A percentile compares a stretch with the other conserved stretches of the same genome.
Evolutionary conservation across 2,329 filamentous ascomycete species (phyloP).

Genomic region (Colletotrichum tabaci): DNA sequence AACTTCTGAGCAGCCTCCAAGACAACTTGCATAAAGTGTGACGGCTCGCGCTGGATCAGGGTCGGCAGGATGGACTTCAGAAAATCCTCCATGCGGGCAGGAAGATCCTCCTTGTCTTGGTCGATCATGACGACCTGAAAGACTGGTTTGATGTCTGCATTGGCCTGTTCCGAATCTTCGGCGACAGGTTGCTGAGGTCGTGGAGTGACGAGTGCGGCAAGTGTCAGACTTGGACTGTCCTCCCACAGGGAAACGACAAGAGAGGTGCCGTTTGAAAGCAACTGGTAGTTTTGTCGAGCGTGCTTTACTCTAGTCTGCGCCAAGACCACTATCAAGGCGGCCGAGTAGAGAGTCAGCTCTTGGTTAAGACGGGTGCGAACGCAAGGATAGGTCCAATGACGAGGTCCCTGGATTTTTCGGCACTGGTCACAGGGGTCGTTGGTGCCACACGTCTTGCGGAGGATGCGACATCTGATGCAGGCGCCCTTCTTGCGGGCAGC

Average conservation of each 20-base stretch:
- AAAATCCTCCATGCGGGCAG: slow-evolving; percentile 71
- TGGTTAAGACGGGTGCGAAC: slow-evolving; percentile 74
- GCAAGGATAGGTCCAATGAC: slow-evolving; percentile 77
- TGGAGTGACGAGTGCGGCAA: slow-evolving; percentile 40
- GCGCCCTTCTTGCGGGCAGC: slow-evolving; percentile 76
- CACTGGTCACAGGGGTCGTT: slow-evolving; percentile 76
- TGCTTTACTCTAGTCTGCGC: slow-evolving; percentile 72
- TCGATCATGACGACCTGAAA: slow-evolving; percentile 70
- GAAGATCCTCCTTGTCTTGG: slow-evolving; percentile 72
- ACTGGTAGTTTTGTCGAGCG: slow-evolving; percentile 64
- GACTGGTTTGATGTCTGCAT: slow-evolving; percentile 37
- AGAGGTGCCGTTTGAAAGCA: slow-evolving; percentile 63
- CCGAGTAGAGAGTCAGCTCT: slow-evolving; percentile 74
- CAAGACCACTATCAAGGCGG: slow-evolving; percentile 74
- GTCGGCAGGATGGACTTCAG: slow-evolving; percentile 71
- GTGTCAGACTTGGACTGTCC: slow-evolving; percentile 41
- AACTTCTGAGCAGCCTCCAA: slow-evolving; percentile 68
- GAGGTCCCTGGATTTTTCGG: slow-evolving; percentile 73
- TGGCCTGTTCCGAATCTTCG: slow-evolving; percentile 25
- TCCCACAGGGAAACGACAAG: slow-evolving; percentile 42
- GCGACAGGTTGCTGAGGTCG: slow-evolving; percentile 24
- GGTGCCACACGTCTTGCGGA: slow-evolving; percentile 77
- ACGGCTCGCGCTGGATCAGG: slow-evolving; percentile 72
- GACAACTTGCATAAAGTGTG: slow-evolving; percentile 72
- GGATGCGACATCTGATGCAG: slow-evolving; percentile 76